phyloP scores from a whole-genome alignment of 805 yeast genomes.

The Myxozyma lipomycoides region DNA sequence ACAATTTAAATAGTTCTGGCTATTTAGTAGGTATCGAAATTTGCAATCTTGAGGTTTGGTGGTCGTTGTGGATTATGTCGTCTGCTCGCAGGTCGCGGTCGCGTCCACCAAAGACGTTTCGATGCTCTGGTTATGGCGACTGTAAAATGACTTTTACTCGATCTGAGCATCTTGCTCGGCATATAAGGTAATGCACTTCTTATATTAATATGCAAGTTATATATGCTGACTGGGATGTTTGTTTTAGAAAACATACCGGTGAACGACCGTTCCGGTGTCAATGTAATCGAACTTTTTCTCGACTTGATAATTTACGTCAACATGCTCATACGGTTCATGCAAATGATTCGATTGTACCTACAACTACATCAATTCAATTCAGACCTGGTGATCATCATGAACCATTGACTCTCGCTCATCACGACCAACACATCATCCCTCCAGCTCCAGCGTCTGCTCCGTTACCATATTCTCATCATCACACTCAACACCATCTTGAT shows the following conservation, averaged over 20 bases:
- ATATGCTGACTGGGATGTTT: not conserved
- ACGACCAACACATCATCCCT: slow-evolving; percentile 4
- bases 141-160: slow-evolving; percentile 87
- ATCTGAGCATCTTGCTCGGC: slow-evolving; percentile 88
- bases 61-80: no score
- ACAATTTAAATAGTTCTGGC: no score
- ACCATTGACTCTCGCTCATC: not conserved
- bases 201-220: not conserved
- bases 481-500: not conserved
- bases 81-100: slow-evolving; percentile 27
- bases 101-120: slow-evolving; percentile 54
- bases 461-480: slow-evolving; percentile 2
- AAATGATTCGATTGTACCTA: slow-evolving; percentile 37
- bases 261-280: slow-evolving; percentile 89
- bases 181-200: slow-evolving; percentile 49
- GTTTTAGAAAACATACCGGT: slow-evolving; percentile 73
- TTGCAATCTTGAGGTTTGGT: no score
- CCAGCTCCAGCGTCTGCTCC: slow-evolving; percentile 3
- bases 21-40: no score
- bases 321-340: slow-evolving; percentile 84
- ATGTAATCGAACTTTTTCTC: slow-evolving; percentile 68
- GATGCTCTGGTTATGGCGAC: slow-evolving; percentile 79
- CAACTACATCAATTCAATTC: slow-evolving; percentile 4
- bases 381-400: not conserved
- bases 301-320: slow-evolving; percentile 85